Base-by-base conservation (phyloP, 441 rosid species). In the Pelargonium australe region DNA sequence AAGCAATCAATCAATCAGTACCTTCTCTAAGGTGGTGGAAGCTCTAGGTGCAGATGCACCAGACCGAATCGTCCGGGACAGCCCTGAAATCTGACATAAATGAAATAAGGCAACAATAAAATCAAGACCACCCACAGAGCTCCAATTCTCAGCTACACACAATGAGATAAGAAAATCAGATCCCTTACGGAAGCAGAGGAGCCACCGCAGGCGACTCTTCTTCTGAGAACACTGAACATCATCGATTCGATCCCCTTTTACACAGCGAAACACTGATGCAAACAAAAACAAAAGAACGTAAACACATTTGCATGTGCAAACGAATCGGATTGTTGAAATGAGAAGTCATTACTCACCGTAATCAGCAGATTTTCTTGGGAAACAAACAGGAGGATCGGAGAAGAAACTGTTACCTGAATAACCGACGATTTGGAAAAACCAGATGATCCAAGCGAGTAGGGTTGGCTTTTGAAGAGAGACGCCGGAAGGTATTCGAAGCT, bases 221-320 rank as follows among this genome's bases (percentile, higher is more conserved):
- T 79, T 77, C 90, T 73, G 64, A 84, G 66, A 80, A 84, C 81
- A 20, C 93, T 84, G 74, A 90, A 71, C 98, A 92, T 92, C 84
- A 68, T 81, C 57, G 74, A 74, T 69, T 65, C 25, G 65, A 69
- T 67, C 79, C 71, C 76, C 78, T 63, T 8, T 66, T 73, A 12
- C 41, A 65, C 72, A 31, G 68, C 63, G 45, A 53, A 5, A 68
- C 37, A 31, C 37, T 31, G 37, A 31, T 3, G 37, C 5, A 31
- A 31, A 31, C 37, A n/a, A 12, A 47, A 10, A 47, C 53, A 47
- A 47, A 47, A 47, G 4, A 10, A n/a, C 53, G 53, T 47, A 47
- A 47, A 47, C 53, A n/a, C 53, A 10, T 47, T 31, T 4, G 17
- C 17, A 53, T 5, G 14, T 14, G 60, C 60, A 53, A 53, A 8